Percentiles rank a stretch among this genome's conserved stretches.
phyloP scores from a whole-genome alignment of 192 early-diverging fungal genomes.

The Mortierella antarctica region DNA sequence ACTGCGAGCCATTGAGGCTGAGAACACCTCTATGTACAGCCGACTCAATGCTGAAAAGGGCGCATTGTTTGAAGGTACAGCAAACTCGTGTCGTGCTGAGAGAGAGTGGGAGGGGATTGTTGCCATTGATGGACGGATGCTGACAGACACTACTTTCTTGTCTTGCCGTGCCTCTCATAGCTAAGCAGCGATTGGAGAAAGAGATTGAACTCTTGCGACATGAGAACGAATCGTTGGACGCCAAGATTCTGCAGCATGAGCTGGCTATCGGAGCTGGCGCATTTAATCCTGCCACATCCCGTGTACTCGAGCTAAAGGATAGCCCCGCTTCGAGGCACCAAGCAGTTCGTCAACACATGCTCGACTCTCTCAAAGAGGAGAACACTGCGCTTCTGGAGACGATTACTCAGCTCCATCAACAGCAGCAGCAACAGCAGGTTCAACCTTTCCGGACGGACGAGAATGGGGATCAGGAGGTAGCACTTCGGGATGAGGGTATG shows the following conservation, averaged over 20 bases:
- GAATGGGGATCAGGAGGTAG: conserved; percentile 19
- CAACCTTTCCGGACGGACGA: neutral
- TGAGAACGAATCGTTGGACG: conserved; percentile 60
- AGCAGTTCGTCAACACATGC: conserved; percentile 74
- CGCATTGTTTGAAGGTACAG: conserved; percentile 26
- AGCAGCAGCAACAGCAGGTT: conserved; percentile 1
- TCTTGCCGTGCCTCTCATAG: neutral
- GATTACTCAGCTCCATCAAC: conserved; percentile 44
- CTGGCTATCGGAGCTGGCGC: conserved; percentile 71
- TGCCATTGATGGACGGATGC: neutral
- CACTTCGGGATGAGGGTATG: conserved; percentile 17
- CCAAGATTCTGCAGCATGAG: conserved; percentile 68
- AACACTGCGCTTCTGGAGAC: conserved; percentile 68
- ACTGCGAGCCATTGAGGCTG: conserved; percentile 15
- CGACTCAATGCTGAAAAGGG: conserved; percentile 25
- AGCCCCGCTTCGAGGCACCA: conserved; percentile 78
- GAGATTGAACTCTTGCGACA: conserved; percentile 34
- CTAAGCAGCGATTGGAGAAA: conserved; percentile 11
- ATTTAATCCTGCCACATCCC: conserved; percentile 67
- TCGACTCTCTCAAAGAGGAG: conserved; percentile 75
- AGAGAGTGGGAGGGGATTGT: neutral
- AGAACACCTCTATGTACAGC: conserved; percentile 1
- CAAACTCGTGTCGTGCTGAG: no score
- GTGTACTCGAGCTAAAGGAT: conserved; percentile 78
- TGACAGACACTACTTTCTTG: neutral